A percentile compares a stretch with the other conserved stretches of the same genome.
phyloP scores from a whole-genome alignment of 345 rosid genomes.

The Aurinia saxatilis region DNA sequence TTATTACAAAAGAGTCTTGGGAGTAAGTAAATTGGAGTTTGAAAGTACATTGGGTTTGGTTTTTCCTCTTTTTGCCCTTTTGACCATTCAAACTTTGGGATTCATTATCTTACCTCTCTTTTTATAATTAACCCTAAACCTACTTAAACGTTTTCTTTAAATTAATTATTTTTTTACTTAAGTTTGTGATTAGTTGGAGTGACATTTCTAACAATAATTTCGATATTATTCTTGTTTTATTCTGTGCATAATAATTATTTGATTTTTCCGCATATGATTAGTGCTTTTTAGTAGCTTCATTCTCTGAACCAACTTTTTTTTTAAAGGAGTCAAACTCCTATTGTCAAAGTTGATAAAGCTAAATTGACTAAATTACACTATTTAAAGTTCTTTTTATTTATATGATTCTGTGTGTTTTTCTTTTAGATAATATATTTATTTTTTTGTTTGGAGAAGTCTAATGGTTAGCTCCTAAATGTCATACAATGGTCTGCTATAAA shows the following conservation, averaged over 20 bases:
- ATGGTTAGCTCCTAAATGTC: constrained; percentile 16
- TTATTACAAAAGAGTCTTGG: constrained; percentile 4
- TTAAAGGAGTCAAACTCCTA: constrained; percentile 4
- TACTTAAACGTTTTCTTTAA: constrained; percentile 1
- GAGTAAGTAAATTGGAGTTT: constrained; percentile 30
- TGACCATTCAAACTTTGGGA: constrained; percentile 29
- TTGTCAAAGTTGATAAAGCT: constrained; percentile 13
- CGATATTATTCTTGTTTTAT: neutral
- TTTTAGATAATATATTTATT: neutral
- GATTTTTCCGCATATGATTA: neutral
- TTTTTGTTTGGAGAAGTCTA: neutral
- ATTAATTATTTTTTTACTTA: neutral
- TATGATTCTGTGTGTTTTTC: neutral
- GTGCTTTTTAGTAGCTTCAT: neutral
- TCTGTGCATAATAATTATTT: no score
- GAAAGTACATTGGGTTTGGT: constrained; percentile 31
- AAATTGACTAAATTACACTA: neutral
- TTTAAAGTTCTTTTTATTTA: neutral
- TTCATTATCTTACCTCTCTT: neutral
- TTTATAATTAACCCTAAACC: neutral
- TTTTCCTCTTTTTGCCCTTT: constrained; percentile 23
- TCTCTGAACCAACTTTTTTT: neutral
- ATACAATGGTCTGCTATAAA: constrained; percentile 18
- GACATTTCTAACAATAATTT: neutral
- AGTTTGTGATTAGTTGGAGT: neutral